Percentiles rank a stretch among this genome's conserved stretches.
Evolutionary conservation across 177 flowering plant species (phyloP).

Genomic region (Tripterygium wilfordii): DNA sequence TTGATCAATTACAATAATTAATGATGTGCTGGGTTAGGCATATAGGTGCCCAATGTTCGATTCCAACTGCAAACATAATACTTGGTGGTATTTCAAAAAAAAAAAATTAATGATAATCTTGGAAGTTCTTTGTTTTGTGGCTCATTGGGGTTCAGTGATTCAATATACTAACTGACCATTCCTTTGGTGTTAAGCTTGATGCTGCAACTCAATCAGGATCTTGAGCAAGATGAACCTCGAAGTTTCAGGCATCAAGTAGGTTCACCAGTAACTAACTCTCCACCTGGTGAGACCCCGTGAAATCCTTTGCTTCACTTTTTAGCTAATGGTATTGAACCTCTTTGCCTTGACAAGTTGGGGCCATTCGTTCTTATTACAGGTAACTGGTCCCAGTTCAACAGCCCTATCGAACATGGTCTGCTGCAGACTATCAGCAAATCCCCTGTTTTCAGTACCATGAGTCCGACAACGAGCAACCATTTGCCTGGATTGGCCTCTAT

Average conservation of each 20-base stretch:
- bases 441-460: slow-evolving; percentile 48
- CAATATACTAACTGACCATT: not conserved
- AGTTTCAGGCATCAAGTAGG: slow-evolving; percentile 63
- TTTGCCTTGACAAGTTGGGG: slow-evolving; percentile 4
- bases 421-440: slow-evolving; percentile 54
- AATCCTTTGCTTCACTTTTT: not conserved
- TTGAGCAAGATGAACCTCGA: slow-evolving; percentile 75
- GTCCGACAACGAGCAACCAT: slow-evolving; percentile 50
- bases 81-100: too few relatives aligned
- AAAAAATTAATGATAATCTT: too few relatives aligned
- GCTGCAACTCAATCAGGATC: slow-evolving; percentile 83
- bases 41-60: too few relatives aligned
- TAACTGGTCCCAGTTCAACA: slow-evolving; percentile 67
- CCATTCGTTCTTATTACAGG: slow-evolving; percentile 37
- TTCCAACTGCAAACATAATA: too few relatives aligned
- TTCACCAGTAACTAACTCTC: slow-evolving; percentile 82
- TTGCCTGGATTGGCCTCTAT: slow-evolving; percentile 73
- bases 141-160: not conserved
- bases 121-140: not conserved
- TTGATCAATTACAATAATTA: slow-evolving; percentile 1
- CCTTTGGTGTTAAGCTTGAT: slow-evolving; percentile 53
- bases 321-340: slow-evolving; percentile 1
- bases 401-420: slow-evolving; percentile 63
- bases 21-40: not conserved
- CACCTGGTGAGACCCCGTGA: slow-evolving; percentile 51